Conservation (phyloP, 257 asterid genomes). For the Asclepias syriaca region DNA sequence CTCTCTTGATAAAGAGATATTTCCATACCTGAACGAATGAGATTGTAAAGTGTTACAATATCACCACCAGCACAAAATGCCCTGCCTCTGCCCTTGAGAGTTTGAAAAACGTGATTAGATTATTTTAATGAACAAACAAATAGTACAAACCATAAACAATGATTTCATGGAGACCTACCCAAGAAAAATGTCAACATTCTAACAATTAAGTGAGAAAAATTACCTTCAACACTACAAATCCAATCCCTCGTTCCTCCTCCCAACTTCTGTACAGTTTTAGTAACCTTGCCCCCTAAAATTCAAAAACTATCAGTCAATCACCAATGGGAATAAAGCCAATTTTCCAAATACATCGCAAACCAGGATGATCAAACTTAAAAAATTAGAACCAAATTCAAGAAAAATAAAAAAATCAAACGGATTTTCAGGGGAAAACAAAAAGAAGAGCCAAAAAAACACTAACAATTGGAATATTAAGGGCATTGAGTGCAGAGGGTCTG, state of each 20-base stretch:
- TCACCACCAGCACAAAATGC: conserved; percentile 98
- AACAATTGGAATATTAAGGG: conserved; percentile 63
- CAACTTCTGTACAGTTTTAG: conserved; percentile 73
- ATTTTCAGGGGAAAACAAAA: neutral
- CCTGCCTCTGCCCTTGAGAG: conserved; percentile 80
- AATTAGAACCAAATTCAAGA: conserved; percentile 1
- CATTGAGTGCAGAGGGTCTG: conserved; percentile 77
- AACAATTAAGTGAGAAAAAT: neutral
- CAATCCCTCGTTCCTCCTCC: conserved; percentile 76
- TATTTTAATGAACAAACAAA: conserved; percentile 16
- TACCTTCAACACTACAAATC: conserved; percentile 82
- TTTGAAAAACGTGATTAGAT: conserved; percentile 23
- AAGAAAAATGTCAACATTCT: conserved; percentile 10
- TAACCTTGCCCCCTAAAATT: conserved; percentile 55
- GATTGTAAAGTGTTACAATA: conserved; percentile 55
- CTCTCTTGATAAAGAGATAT: neutral
- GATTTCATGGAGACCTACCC: neutral
- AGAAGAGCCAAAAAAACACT: conserved; percentile 13
- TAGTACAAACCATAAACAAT: neutral
- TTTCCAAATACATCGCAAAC: neutral
- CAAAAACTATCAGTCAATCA: neutral
- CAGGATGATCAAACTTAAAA: neutral
- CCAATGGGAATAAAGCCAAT: neutral
- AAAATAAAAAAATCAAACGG: neutral
- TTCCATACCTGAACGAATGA: conserved; percentile 50